Evolutionary conservation across 2,329 filamentous ascomycete genomes (phyloP), one percentile per base, ranked within the genome.

Genomic region (Knoxdaviesia proteae): DNA sequence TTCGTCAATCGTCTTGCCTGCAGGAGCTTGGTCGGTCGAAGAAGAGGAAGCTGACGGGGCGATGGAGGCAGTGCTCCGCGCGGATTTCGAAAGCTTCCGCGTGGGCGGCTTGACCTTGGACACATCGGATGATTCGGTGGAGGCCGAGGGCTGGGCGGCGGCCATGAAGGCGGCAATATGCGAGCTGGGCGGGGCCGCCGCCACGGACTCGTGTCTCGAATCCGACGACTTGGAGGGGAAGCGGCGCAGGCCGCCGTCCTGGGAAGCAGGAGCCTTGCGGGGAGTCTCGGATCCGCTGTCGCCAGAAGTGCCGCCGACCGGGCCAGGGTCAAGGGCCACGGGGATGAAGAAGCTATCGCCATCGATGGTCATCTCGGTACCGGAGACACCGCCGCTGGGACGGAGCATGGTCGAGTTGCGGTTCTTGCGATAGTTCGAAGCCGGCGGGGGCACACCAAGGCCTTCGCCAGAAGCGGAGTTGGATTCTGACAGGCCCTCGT

Each of bases 161-260:
- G 20, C 20, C 20, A 20, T 20, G 20, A 20, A 20, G 20, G 20
- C 20, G 20, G 20, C 20, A 20, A 20, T 20, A 20, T 20, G 20
- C 20, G 20, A 20, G 20, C 20, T 20, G 20, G 20, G 20, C 20
- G 20, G 20, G 20, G 20, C 20, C 20, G 20, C 20, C 20, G 20
- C 20, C 20, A 20, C 20, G 20, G 20, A 20, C 20, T 20, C 20
- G 20, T 20, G 20, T 20, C 20, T 20, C 20, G 20, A 20, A 20
- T 46, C 45, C 11, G 42, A 46, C 10, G 42, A 34, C 2, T 29
- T 33, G 5, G 45, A 46, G 5, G 68, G 60, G 46, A 74, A 68
- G 38, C 81, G 72, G 2, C 74, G 74, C 58, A 87, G 53, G 94
- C 86, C n/a, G 86, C 84, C 10, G 83, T 86, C 56, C 44, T 64